Conservation (phyloP, 2,329 filamentous ascomycete genomes). For the Purpureocillium takamizusanense region DNA sequence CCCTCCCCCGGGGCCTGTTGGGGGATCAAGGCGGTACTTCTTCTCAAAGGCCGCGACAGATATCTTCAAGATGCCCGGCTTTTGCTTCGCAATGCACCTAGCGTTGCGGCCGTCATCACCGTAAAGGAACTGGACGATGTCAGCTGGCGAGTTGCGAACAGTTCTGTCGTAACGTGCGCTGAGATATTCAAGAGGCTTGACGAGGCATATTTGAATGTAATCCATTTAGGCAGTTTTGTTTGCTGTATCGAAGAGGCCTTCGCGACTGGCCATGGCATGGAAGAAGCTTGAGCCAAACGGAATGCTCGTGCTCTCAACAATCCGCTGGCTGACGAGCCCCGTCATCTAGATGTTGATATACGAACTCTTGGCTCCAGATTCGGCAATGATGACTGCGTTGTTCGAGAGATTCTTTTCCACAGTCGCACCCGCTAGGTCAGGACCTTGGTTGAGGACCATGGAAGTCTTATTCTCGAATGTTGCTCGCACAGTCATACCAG, state of each 20-base stretch:
- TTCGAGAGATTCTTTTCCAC: conserved; percentile 88
- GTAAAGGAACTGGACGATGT: conserved; percentile 95
- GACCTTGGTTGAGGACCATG: conserved; percentile 85
- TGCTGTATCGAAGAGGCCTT: conserved; percentile 98
- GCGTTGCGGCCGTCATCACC: conserved; percentile 96
- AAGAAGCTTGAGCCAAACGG: conserved; percentile 99
- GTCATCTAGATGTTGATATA: conserved; percentile 99
- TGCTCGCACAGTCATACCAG: conserved; percentile 97
- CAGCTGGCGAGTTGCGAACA: conserved; percentile 90
- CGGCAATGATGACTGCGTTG: conserved; percentile 93
- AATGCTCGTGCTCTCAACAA: conserved; percentile 97
- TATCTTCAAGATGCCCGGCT: conserved; percentile 75
- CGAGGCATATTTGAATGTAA: conserved; percentile 96
- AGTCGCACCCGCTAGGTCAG: conserved; percentile 90
- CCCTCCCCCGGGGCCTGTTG: conserved; percentile 35
- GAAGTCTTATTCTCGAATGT: conserved; percentile 98
- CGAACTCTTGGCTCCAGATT: conserved; percentile 95
- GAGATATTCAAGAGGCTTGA: conserved; percentile 96
- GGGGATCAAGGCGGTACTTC: conserved; percentile 74
- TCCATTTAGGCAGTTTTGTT: conserved; percentile 99
- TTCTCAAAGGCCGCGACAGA: conserved; percentile 70
- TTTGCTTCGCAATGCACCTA: conserved; percentile 86
- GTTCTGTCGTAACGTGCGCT: conserved; percentile 97
- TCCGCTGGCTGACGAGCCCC: conserved; percentile 93
- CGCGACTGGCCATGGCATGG: conserved; percentile 99